Evolutionary conservation across 2,329 filamentous ascomycete genomes (phyloP), one percentile per base, ranked within the genome.

Genomic region (Coniella lustricola): DNA sequence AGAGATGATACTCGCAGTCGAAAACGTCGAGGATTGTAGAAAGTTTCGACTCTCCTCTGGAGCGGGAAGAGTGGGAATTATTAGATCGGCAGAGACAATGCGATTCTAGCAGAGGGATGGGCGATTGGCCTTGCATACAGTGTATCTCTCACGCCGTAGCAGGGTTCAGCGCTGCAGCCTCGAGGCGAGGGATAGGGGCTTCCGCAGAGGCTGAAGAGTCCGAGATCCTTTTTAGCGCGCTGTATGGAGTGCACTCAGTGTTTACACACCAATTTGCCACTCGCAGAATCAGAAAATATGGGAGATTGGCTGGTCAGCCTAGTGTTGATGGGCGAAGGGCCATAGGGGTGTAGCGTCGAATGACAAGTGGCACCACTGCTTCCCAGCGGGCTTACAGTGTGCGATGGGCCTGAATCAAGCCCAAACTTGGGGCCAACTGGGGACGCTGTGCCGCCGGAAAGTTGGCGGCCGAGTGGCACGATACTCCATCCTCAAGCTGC

Each of bases 351-450:
- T n/a, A n/a, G 29, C n/a, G 40, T 42, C 29, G 40, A 42, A 31
- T 42, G 40, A 52, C 35, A 22, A 35, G 46, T 49, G 46, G 46
- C 42, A 38, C 46, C 48, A 52, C 43, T 38, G 22, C 13, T 12
- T 16, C 25, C 34, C 17, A 14, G 33, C n/a, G 16, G 43, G 5
- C 25, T 10, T 29, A 29, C 25, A 29, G 25, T n/a, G n/a, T n/a
- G n/a, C n/a, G n/a, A n/a, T 7, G 18, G 36, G 36, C 18, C 22
- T 22, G 12, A n/a, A 12, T 38, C 35, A 21, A 37, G 9, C 35
- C 22, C 20, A 14, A 21, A 38, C n/a, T n/a, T n/a, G n/a, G n/a
- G n/a, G n/a, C n/a, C n/a, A n/a, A n/a, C n/a, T n/a, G n/a, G n/a
- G n/a, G n/a, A n/a, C n/a, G n/a, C n/a, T n/a, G n/a, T n/a, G n/a